Conservation (phyloP, 2,329 filamentous ascomycete genomes). For the Escovopsis sp. region DNA sequence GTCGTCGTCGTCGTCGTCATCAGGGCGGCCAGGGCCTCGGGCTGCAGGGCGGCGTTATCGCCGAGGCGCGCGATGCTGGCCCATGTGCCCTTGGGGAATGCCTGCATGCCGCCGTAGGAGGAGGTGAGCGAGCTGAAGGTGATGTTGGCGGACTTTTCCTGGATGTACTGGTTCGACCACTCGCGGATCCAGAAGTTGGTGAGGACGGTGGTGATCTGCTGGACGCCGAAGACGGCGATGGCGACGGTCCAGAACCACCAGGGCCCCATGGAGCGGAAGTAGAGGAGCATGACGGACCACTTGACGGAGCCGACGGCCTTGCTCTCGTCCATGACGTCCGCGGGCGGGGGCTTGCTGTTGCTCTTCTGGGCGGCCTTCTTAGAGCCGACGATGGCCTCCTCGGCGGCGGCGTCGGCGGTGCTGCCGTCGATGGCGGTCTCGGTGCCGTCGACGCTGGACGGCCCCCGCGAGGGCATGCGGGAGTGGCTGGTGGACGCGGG, state of each 20-base stretch:
- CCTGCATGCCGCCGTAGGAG: slow-evolving; percentile 11
- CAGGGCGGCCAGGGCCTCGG: background rate
- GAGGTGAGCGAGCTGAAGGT: slow-evolving; percentile 10
- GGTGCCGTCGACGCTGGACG: slow-evolving; percentile 59
- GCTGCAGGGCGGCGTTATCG: slow-evolving; percentile 10
- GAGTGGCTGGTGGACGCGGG: slow-evolving; percentile 58
- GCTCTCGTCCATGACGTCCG: slow-evolving; percentile 50
- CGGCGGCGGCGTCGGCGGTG: slow-evolving; percentile 7
- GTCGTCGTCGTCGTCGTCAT: no score
- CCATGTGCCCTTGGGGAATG: slow-evolving; percentile 17
- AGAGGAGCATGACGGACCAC: slow-evolving; percentile 71
- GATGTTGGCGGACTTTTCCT: slow-evolving; percentile 20
- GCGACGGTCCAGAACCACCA: slow-evolving; percentile 91
- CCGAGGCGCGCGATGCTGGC: slow-evolving; percentile 25
- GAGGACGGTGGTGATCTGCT: slow-evolving; percentile 74
- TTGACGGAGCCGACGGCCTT: slow-evolving; percentile 83
- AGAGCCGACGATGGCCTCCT: slow-evolving; percentile 30
- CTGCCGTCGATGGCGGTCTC: slow-evolving; percentile 38
- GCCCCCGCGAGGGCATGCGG: slow-evolving; percentile 59
- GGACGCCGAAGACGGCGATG: slow-evolving; percentile 57
- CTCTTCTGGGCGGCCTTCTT: slow-evolving; percentile 34
- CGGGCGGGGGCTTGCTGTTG: slow-evolving; percentile 25
- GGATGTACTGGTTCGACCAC: slow-evolving; percentile 83
- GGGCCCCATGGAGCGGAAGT: slow-evolving; percentile 80
- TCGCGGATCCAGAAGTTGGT: slow-evolving; percentile 90